phyloP scores from a whole-genome alignment of 176 grass and related monocot genomes.

The Avena sativa region DNA sequence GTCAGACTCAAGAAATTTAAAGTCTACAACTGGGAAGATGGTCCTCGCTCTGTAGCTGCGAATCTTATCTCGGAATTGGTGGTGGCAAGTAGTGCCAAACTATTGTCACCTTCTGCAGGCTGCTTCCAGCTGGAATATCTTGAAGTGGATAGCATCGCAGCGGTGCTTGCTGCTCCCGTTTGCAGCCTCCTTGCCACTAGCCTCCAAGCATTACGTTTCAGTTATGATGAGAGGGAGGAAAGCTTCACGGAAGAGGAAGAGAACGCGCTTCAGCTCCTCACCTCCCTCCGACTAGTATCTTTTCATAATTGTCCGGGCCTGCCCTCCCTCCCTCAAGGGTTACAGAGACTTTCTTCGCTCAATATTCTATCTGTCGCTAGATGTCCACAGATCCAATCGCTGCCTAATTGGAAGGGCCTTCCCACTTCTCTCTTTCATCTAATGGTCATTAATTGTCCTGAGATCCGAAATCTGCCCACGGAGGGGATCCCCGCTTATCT shows the following conservation, averaged over 20 bases:
- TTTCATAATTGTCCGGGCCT: neutral
- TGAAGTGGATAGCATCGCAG: neutral
- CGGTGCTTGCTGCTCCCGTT: neutral
- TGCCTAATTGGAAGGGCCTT: neutral
- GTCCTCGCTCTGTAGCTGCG: neutral
- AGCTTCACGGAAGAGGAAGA: neutral
- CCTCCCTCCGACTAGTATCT: neutral
- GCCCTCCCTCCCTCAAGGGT: neutral
- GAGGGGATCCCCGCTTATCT: neutral
- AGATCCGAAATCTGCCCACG: neutral
- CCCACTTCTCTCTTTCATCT: neutral
- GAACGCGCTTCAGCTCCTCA: neutral
- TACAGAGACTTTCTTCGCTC: neutral
- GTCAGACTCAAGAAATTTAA: accelerated
- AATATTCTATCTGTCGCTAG: accelerated
- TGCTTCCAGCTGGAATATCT: too few species aligned
- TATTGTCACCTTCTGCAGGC: too few species aligned
- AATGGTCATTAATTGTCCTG: neutral
- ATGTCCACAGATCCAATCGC: neutral
- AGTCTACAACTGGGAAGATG: neutral
- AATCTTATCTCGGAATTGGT: neutral
- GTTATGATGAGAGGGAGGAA: neutral
- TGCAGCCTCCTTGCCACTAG: neutral
- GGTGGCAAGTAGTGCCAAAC: neutral
- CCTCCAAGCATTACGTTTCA: neutral